Base-by-base conservation (phyloP, 2,329 filamentous ascomycete species). In the Sclerotinia trifoliorum region DNA sequence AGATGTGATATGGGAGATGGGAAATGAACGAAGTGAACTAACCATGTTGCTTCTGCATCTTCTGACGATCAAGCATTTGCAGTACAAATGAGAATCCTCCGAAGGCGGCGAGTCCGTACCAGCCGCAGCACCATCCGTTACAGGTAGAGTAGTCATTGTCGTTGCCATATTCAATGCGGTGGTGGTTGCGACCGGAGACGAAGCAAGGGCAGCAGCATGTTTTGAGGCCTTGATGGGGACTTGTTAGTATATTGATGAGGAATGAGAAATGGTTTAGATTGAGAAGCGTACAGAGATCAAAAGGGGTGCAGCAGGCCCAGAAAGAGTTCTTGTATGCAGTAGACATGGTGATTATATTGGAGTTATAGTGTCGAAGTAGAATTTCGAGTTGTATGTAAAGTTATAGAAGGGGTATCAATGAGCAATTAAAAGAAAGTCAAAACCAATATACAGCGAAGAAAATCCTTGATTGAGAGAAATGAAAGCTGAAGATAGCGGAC, bases 131-230 rank as follows among this genome's bases (percentile, higher is more conserved):
- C 39, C 24, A 57, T 21, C 55, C 42, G 3, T 69, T 69, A 13
- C 68, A 69, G 0, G 56, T 32, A 1, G 48, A 55, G 51, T 67
- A 69, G 2, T 49, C 56, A 5, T 44, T 35, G 24, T 62, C 64
- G 2, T 46, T 69, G 0, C 68, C 68, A 19, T 69, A 13, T 3
- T 61, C 13, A 17, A 62, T 56, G 19, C 65, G 68, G 24, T 69
- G n/a, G 21, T 67, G 68, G 24, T 69, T 69, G 19, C 56, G 55
- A 10, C 68, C 68, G 17, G 26, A 61, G 29, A 69, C 68, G 8
- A 69, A 62, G n/a, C 65, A 69, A 26, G 68, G 65, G 26, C 64
- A 68, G 65, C 26, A 68, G 2, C n/a, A 39, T n/a, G 64, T 19
- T 32, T 69, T 63, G 15, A 52, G 5, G 13, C 57, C 66, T 68